These are phyloP conservation scores for Carex scoparia DNA, from an alignment of 176 grass and related monocot species.

Conservation along the genomic window DNA sequence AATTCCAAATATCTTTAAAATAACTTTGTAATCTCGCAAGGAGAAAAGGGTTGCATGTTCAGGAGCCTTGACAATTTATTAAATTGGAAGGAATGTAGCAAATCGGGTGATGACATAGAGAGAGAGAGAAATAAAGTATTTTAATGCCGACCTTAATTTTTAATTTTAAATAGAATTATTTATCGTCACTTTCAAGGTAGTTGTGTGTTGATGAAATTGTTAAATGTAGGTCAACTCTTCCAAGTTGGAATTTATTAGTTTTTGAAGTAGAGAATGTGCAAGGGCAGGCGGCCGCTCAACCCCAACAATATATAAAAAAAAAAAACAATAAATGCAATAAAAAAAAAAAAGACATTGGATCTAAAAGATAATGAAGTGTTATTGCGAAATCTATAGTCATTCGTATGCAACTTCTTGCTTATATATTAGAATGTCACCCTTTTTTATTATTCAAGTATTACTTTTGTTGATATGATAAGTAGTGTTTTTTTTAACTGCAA, in stretches of 20 bases:
- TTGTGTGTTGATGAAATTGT: background rate
- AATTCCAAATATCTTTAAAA: background rate
- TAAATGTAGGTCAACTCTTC: conserved; percentile 2
- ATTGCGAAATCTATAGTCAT: too few species aligned
- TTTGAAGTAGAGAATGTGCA: background rate
- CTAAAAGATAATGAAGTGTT: too few species aligned
- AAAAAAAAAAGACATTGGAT: background rate
- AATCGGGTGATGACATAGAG: background rate
- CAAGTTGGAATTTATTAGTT: background rate
- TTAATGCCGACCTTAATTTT: background rate
- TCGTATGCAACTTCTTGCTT: too few species aligned
- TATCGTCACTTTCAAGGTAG: background rate
- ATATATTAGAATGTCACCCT: too few species aligned
- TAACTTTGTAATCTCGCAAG: background rate
- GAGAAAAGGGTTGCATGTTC: background rate
- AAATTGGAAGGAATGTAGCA: background rate
- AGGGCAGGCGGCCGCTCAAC: background rate
- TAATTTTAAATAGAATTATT: background rate
- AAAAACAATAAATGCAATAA: background rate
- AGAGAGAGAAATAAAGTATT: background rate
- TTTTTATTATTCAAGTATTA: too few species aligned
- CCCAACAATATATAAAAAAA: background rate
- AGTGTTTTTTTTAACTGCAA: too few species aligned
- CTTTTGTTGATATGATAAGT: too few species aligned
- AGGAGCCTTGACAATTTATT: background rate